These are phyloP conservation scores for Diospyros lotus DNA, from an alignment of 148 eudicot species.

Conservation along the genomic window DNA sequence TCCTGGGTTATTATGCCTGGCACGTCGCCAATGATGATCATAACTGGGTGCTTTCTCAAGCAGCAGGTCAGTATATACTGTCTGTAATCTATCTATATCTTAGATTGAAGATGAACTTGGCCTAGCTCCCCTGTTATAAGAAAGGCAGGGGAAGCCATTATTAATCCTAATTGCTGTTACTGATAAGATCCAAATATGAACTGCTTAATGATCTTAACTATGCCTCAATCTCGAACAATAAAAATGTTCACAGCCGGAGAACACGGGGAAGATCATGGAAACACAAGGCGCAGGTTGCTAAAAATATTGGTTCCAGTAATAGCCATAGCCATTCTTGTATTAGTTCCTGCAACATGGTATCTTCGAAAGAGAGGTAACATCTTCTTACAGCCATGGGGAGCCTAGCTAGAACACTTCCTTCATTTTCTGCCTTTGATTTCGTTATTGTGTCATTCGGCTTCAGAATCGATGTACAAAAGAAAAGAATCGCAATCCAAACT, in stretches of 20 bases:
- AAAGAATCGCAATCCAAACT: background rate
- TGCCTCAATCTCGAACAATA: background rate
- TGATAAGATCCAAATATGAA: too few species aligned
- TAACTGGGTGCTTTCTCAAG: conserved; percentile 13
- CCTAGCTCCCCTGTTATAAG: too few species aligned
- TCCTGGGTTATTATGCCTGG: conserved; percentile 14
- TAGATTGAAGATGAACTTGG: too few species aligned
- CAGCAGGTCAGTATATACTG: conserved; percentile 7
- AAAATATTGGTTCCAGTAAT: background rate
- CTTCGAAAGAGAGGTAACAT: background rate
- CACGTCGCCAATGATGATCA: conserved; percentile 6
- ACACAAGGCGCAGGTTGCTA: background rate
- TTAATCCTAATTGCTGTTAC: too few species aligned
- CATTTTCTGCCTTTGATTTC: background rate
- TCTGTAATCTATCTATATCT: background rate
- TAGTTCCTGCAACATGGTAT: background rate
- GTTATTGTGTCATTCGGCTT: background rate
- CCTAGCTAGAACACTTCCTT: background rate
- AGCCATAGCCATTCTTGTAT: background rate
- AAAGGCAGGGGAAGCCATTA: too few species aligned
- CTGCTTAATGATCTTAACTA: too few species aligned
- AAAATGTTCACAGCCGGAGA: background rate
- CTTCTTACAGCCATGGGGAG: background rate
- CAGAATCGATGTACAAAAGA: too few species aligned
- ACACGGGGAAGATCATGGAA: background rate